Evolutionary conservation across 1,139 yeast species (phyloP).

Genomic region (Spencermartinsiella ligniputridi): DNA sequence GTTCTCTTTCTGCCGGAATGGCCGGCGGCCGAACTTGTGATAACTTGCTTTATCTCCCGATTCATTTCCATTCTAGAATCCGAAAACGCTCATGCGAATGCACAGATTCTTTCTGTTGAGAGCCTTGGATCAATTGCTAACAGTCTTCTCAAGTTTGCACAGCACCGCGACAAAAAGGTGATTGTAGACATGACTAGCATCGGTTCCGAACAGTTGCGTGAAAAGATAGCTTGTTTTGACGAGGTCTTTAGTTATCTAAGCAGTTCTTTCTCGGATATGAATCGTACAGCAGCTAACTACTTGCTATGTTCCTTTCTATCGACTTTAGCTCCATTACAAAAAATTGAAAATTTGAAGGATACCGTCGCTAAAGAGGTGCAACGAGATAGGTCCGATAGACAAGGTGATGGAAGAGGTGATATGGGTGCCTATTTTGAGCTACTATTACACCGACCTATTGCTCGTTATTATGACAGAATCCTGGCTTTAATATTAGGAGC

Average conservation of each 20-base stretch:
- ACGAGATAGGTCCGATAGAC: neutral
- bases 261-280: neutral
- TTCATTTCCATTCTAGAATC: constrained; percentile 31
- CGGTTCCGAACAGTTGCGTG: neutral
- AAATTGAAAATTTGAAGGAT: neutral
- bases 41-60: constrained; percentile 42
- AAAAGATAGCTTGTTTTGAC: neutral
- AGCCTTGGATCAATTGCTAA: constrained; percentile 54
- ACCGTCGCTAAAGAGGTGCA: neutral
- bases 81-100: constrained; percentile 7
- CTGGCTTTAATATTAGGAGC: constrained; percentile 46
- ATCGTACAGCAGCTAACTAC: constrained; percentile 2
- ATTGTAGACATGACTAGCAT: neutral
- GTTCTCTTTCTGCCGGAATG: constrained; percentile 55
- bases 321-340: neutral
- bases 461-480: constrained; percentile 49
- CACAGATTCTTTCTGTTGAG: constrained; percentile 40
- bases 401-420: constrained; percentile 2
- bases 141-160: constrained; percentile 31
- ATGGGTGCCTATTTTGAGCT: constrained; percentile 12
- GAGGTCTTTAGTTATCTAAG: neutral
- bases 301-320: constrained; percentile 1
- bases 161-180: neutral
- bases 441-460: constrained; percentile 31
- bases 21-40: constrained; percentile 51